phyloP scores from a whole-genome alignment of 768 basidiomycete species.

The Tricholoma hemisulphureum region DNA sequence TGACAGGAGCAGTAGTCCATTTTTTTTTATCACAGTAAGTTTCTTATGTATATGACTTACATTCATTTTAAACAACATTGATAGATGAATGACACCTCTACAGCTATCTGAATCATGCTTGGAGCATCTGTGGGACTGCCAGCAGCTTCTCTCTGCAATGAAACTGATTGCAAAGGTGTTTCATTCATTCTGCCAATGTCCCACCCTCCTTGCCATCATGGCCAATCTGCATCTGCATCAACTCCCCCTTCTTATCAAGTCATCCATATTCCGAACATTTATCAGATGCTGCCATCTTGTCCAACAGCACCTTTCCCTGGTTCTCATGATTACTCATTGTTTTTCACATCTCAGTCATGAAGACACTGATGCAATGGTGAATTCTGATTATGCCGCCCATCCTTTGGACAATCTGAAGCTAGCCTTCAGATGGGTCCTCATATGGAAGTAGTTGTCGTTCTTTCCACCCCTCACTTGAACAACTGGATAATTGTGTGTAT shows the following conservation, averaged over 20 bases:
- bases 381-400: conserved; percentile 51
- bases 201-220: conserved; percentile 30
- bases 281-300: conserved; percentile 52
- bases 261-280: conserved; percentile 67
- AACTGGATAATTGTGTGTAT: conserved; percentile 1
- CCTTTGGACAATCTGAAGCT: conserved; percentile 43
- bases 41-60: too few species aligned
- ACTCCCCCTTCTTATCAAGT: conserved; percentile 67
- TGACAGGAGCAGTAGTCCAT: too few species aligned
- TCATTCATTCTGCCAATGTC: conserved; percentile 40
- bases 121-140: too few species aligned
- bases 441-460: conserved; percentile 3
- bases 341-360: conserved; percentile 50
- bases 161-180: conserved; percentile 36
- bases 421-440: conserved; percentile 40
- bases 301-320: conserved; percentile 59
- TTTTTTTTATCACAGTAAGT: too few species aligned
- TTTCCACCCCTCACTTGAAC: conserved; percentile 6
- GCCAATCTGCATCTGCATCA: conserved; percentile 52
- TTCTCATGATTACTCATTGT: conserved; percentile 61
- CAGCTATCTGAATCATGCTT: too few species aligned
- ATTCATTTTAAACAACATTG: too few species aligned
- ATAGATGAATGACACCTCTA: too few species aligned
- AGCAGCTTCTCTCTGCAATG: too few species aligned
- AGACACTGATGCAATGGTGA: conserved; percentile 39